These are phyloP conservation scores for Argentina anserina DNA, from an alignment of 306 rosid species.

Conservation along the genomic window DNA sequence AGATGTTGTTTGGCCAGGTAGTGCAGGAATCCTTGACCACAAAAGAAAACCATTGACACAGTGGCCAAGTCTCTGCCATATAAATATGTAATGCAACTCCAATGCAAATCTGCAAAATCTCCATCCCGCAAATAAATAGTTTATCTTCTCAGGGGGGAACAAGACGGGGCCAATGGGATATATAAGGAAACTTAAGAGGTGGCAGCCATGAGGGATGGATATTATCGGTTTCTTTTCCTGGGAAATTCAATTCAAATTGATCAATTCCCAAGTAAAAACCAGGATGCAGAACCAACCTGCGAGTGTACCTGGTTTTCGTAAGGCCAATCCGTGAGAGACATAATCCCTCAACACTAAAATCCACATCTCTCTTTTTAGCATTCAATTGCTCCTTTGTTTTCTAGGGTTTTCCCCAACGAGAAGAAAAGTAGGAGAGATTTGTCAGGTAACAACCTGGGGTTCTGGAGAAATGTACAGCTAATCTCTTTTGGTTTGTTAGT, in stretches of 20 bases:
- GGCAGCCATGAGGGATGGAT: constrained; percentile 9
- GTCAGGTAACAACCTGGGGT: constrained; percentile 1
- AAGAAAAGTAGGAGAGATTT: neutral
- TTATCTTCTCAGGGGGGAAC: constrained; percentile 21
- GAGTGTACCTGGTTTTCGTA: constrained; percentile 29
- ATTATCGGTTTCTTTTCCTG: constrained; percentile 37
- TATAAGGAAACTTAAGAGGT: constrained; percentile 31
- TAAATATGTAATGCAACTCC: neutral
- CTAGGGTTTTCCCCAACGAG: neutral
- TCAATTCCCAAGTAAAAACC: constrained; percentile 43
- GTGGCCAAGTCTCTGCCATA: constrained; percentile 1
- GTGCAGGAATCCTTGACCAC: constrained; percentile 51
- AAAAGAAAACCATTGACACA: constrained; percentile 25
- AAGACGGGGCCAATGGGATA: constrained; percentile 35
- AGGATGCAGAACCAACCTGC: neutral
- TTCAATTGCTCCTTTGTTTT: constrained; percentile 12
- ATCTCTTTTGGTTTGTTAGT: neutral
- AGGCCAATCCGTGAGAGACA: constrained; percentile 32
- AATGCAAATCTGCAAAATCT: neutral
- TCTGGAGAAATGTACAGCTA: neutral
- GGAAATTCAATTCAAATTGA: constrained; percentile 32
- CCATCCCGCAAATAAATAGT: neutral
- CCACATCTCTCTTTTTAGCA: constrained; percentile 31
- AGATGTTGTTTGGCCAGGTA: constrained; percentile 45
- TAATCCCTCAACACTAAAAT: constrained; percentile 24